Percentiles rank a stretch among this genome's conserved stretches.
These are phyloP conservation scores for Chlorella sp. DNA, from an alignment of 139 green algal genomes.

Conservation along the genomic window DNA sequence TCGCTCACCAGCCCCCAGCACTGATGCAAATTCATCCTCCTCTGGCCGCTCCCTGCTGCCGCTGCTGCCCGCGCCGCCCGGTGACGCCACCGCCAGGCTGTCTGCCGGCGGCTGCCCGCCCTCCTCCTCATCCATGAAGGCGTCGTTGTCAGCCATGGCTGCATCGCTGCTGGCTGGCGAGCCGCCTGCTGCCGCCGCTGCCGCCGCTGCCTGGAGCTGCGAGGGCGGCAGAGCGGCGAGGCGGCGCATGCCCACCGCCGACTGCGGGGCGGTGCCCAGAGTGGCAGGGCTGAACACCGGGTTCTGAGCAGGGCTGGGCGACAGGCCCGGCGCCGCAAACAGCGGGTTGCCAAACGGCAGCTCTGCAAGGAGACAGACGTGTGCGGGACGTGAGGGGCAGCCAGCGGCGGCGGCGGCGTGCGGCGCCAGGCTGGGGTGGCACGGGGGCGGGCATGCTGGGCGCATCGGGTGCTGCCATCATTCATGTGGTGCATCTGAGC, in stretches of 20 bases:
- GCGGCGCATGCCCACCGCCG: slow-evolving; percentile 26
- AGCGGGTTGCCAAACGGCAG: slow-evolving; percentile 25
- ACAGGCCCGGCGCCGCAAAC: slow-evolving; percentile 5
- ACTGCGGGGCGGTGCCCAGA: background rate
- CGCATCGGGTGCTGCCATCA: too few species aligned
- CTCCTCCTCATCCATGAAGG: slow-evolving; percentile 2
- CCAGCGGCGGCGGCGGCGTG: background rate
- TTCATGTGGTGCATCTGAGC: too few species aligned
- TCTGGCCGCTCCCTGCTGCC: slow-evolving; percentile 29
- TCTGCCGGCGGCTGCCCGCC: background rate
- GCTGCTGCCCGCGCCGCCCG: background rate
- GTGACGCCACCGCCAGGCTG: slow-evolving; percentile 6
- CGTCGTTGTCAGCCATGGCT: background rate
- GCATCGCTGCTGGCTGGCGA: background rate
- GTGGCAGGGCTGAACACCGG: slow-evolving; percentile 2
- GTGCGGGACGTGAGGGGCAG: background rate
- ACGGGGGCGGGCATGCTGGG: too few species aligned
- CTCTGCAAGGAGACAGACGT: background rate
- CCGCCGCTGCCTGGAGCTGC: background rate
- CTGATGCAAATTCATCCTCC: slow-evolving; percentile 42
- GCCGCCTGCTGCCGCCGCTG: background rate
- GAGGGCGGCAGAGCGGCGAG: slow-evolving; percentile 21
- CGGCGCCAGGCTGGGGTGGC: too few species aligned
- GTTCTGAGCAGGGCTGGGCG: slow-evolving; percentile 9
- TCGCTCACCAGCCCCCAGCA: slow-evolving; percentile 32